Evolutionary conservation across 371 early-diverging fungal genomes (phyloP), one percentile per base, ranked within the genome.

Genomic region (Mucor irregularis): DNA sequence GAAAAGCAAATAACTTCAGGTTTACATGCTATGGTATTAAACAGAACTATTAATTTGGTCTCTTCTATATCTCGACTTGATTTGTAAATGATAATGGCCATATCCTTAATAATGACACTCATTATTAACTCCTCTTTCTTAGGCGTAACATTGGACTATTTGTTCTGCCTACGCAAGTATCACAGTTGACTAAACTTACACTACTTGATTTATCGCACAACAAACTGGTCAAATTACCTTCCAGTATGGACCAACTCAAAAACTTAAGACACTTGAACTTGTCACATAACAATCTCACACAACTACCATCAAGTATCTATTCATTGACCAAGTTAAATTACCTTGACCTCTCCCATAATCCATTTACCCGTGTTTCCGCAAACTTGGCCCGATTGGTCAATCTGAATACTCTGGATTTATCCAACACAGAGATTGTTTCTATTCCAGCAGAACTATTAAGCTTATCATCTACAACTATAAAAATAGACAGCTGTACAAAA

Each of bases 311-410:
- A 8, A 52, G 40, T 11, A 35, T 66, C 1, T 53, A 37, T 6
- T 26, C 28, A 11, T 45, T 78, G 0, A 53, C 42, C 3, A 64
- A 64, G 17, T 56, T 78, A n/a, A 58, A 39, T 3, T 56, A 65
- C 16, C 49, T 76, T 10, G 63, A 76, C 33, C n/a, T 90, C n/a
- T 72, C 76, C 14, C 72, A 82, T 50, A 92, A 90, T 53, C 64
- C 69, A 16, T 57, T 90, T 28, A 76, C 67, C 16, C 68, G 64
- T 16, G 60, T 86, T 2, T 62, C 64, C 16, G 50, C 56, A 14
- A 53, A 49, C 9, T 46, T 68, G 8, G 54, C 54, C 0, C 59
- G 57, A 0, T 43, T 76, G 3, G 29, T 49, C 2, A 42, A 53
- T 4, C 49, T 66, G 3, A 46, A 42, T 1, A 21, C 48, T 21